These are phyloP conservation scores for Neonothopanus nambi DNA, from an alignment of 1,284 basidiomycete species.

Conservation along the genomic window DNA sequence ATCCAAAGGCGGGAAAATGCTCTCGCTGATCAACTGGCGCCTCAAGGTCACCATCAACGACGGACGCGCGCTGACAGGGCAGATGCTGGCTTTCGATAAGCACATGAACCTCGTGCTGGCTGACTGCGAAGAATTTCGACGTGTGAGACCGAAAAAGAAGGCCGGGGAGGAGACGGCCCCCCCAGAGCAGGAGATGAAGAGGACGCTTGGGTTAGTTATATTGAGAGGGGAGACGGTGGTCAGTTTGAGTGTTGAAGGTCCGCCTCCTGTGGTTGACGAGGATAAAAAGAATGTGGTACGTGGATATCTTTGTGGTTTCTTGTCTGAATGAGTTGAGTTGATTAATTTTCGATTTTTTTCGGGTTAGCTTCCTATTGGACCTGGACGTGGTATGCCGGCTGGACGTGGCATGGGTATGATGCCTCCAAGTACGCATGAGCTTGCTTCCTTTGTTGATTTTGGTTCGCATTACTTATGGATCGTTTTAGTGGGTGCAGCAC, in stretches of 20 bases:
- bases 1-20: conserved; percentile 98
- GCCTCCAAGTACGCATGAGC: conserved; percentile 70
- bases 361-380: conserved; percentile 78
- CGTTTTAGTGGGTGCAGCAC: conserved; percentile 58
- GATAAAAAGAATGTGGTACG: conserved; percentile 79
- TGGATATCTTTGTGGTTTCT: conserved; percentile 14
- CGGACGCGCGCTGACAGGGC: conserved; percentile 92
- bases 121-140: conserved; percentile 95
- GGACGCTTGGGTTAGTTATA: conserved; percentile 94
- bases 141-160: conserved; percentile 86
- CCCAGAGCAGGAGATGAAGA: conserved; percentile 89
- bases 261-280: conserved; percentile 89
- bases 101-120: conserved; percentile 99
- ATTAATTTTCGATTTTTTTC: conserved; percentile 15
- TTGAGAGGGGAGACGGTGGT: conserved; percentile 96
- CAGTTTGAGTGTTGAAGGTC: conserved; percentile 93
- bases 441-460: conserved; percentile 12
- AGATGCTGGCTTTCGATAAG: conserved; percentile 99
- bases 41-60: conserved; percentile 98
- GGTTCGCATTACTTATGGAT: not conserved
- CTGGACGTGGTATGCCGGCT: conserved; percentile 93
- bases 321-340: conserved; percentile 10
- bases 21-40: conserved; percentile 96
- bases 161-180: conserved; percentile 76
- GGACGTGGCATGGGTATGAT: conserved; percentile 97